A percentile compares a stretch with the other conserved stretches of the same genome.
Evolutionary conservation across 2,329 filamentous ascomycete species (phyloP).

Genomic region (Lachnellula suecica): DNA sequence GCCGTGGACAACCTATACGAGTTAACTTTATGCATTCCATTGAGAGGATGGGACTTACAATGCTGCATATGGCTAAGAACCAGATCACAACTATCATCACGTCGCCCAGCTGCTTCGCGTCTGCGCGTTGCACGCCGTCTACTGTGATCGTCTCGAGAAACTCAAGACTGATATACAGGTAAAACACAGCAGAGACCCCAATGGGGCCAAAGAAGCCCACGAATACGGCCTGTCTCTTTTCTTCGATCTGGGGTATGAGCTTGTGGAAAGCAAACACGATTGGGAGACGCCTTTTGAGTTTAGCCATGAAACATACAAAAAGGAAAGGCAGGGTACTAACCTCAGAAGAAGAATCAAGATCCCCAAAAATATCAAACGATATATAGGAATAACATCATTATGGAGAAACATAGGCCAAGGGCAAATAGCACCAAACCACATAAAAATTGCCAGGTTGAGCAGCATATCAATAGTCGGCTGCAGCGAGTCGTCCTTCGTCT

Average conservation of each 20-base stretch:
- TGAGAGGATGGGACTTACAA: slow-evolving; percentile 53
- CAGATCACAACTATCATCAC: slow-evolving; percentile 73
- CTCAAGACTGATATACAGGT: slow-evolving; percentile 78
- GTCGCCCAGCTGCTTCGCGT: slow-evolving; percentile 66
- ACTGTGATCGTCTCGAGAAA: slow-evolving; percentile 64
- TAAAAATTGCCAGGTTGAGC: slow-evolving; percentile 77
- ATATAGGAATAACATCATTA: slow-evolving; percentile 70
- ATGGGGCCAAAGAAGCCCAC: slow-evolving; percentile 94
- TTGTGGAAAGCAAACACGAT: slow-evolving; percentile 73
- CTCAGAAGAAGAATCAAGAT: slow-evolving; percentile 75
- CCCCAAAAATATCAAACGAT: slow-evolving; percentile 71
- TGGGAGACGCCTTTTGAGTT: slow-evolving; percentile 56
- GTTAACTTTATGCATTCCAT: background rate
- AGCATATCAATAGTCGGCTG: slow-evolving; percentile 95
- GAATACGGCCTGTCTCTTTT: slow-evolving; percentile 73
- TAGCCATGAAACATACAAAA: background rate
- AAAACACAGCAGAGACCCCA: slow-evolving; percentile 87
- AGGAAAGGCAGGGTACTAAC: slow-evolving; percentile 6
- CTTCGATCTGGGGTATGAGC: slow-evolving; percentile 76
- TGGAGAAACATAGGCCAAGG: slow-evolving; percentile 73
- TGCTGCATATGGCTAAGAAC: slow-evolving; percentile 82
- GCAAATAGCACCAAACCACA: slow-evolving; percentile 86
- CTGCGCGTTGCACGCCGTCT: slow-evolving; percentile 59
- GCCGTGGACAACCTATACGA: slow-evolving; percentile 68
- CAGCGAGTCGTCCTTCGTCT: slow-evolving; percentile 87